Base-by-base conservation (phyloP, 352 stramenopile genomes). In the Globisporangium megalacanthum region DNA sequence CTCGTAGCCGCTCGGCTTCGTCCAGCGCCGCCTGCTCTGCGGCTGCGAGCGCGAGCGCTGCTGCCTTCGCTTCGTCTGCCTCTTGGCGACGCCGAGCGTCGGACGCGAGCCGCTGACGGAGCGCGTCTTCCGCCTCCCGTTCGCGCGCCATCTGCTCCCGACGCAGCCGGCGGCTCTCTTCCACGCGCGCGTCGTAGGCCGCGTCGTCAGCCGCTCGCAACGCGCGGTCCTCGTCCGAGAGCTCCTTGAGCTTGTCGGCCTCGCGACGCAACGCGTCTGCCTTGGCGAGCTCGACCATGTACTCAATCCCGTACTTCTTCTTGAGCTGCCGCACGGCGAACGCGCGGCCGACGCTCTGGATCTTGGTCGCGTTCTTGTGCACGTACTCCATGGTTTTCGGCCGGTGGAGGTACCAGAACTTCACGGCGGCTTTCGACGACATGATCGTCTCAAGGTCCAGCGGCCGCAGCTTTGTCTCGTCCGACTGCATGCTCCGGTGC, bases 341-440 rank as follows among this genome's bases (percentile, higher is more conserved):
- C 20, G 84, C 79, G 48, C 84, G 84, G 0, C 79, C 84, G 20
- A 94, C 50, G 42, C 68, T 86, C 68, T 94, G 84, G 51, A 94
- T 89, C 69, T 92, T 92, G 52, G 83, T 90, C 14, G 82, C 84
- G 64, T 94, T 94, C 75, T 85, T 89, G 72, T 94, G 84, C 39
- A 94, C 84, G 60, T 90, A 92, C 56, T 88, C 79, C 84, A 94
- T 94, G 17, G 84, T 94, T 70, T 94, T 94, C 48, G 84, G 84
- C 15, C 84, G 84, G 54, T 94, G 84, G 29, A 94, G 62, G 62
- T 94, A 94, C 84, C 84, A 94, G 64, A 88, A 94, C 77, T 94
- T 94, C 69, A 94, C 84, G 46, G 80, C 84, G 13, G 78, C 82
- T 62, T 92, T 94, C 61, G 78, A 89, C 46, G 72, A 87, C 79